Base-by-base conservation (phyloP, 2,329 filamentous ascomycete genomes). In the Amauroascus verrucosus region DNA sequence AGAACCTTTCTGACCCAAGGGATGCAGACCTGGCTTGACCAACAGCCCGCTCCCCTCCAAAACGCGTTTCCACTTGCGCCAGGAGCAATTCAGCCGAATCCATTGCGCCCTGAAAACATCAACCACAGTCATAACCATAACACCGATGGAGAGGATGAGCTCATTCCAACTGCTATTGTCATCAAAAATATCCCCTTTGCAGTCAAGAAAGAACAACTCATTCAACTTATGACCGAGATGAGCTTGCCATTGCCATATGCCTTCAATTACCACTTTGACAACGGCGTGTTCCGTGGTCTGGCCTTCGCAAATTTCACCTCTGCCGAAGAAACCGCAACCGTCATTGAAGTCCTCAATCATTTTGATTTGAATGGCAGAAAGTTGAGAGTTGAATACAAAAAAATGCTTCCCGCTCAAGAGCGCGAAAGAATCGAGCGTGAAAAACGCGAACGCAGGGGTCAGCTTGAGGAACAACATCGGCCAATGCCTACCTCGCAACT, bases 101-200 rank as follows among this genome's bases (percentile, higher is more conserved):
- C 69, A 38, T 64, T 72, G 56, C 72, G 72, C 33, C 64, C 69
- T 51, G 72, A 74, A 54, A 65, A 68, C 26, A 64, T 65, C 52
- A 65, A 65, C n/a, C 68, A 67, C 54, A 22, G 14, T 30, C 47
- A 40, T 32, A 50, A 68, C 24, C 64, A 65, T 49, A 65, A 65
- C 14, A 67, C 66, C 30, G 73, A 75, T 47, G 63, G 61, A 32
- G 74, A 76, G 43, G 91, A 95, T 61, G 91, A 97, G 72, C 81
- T 98, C 56, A 98, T 98, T 56, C 91, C 91, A 2, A 98, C 93
- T 2, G 93, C 93, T 52, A 97, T 98, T 62, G 93, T 98, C 55
- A 97, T 98, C 72, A 98, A 98, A 75, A 98, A 98, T 67, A 98
- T 98, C 35, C 93, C 94, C 0, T 98, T 98, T 68, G 93, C 94